Conservation (phyloP, 1,139 yeast species). For the Arxiozyma telluris region DNA sequence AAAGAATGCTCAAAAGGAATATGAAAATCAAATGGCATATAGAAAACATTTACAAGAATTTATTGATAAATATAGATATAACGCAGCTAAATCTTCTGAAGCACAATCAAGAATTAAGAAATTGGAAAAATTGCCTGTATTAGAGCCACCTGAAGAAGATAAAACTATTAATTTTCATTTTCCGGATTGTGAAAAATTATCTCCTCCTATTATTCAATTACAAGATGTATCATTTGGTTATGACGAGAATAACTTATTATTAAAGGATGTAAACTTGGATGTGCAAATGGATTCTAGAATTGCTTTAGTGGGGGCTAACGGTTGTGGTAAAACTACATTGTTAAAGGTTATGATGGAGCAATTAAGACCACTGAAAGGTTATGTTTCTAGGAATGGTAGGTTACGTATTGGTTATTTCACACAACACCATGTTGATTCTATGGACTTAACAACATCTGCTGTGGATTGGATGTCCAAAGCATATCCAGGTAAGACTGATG, state of each 20-base stretch:
- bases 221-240: constrained; percentile 85
- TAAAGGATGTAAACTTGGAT: constrained; percentile 75
- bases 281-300: constrained; percentile 91
- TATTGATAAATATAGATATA: constrained; percentile 92
- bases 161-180: constrained; percentile 76
- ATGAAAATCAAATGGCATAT: constrained; percentile 93
- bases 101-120: constrained; percentile 97
- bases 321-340: constrained; percentile 96
- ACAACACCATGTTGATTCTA: constrained; percentile 98
- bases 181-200: constrained; percentile 87
- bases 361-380: constrained; percentile 63
- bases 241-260: constrained; percentile 47
- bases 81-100: constrained; percentile 94
- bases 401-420: constrained; percentile 95
- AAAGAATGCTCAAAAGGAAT: constrained; percentile 87
- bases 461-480: constrained; percentile 89
- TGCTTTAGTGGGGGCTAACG: constrained; percentile 97
- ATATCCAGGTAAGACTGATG: constrained; percentile 91
- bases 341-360: constrained; percentile 77
- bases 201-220: constrained; percentile 90
- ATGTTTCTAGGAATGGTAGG: constrained; percentile 71
- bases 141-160: constrained; percentile 94
- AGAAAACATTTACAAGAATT: constrained; percentile 88
- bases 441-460: constrained; percentile 83
- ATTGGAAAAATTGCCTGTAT: constrained; percentile 81